Base-by-base conservation (phyloP, 1,284 basidiomycete species). In the Heterobasidion occidentale region DNA sequence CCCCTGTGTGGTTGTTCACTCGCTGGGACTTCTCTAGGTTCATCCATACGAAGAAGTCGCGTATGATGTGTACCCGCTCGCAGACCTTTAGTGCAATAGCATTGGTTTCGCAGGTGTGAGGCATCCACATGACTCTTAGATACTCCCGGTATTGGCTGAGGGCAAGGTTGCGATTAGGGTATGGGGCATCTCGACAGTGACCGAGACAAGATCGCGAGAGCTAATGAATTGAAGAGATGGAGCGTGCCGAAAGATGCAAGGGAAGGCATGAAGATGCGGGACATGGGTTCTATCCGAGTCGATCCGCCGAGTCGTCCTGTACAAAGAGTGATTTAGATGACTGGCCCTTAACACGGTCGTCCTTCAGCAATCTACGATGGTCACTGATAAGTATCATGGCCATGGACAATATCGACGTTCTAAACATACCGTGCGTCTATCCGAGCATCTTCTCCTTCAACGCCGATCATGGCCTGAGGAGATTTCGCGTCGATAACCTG, bases 401-500 rank as follows among this genome's bases (percentile, higher is more conserved):
- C 11, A 27, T 33, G 38, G 20, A 50, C 53, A 45, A 55, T 20
- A 52, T 48, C 50, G 36, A 50, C 45, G 36, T 51, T 27, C 46
- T 17, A 46, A 33, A 73, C 85, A 53, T 56, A 93, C 93, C 92
- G 79, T 48, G 87, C 78, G 71, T 98, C 93, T 51, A 94, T 77
- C 36, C 95, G 77, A 0, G 89, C 84, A 68, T 98, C 96, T 61
- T 96, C 94, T 33, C 91, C 90, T 70, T 98, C 93, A 0, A 97
- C 86, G 1, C 86, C 84, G 2, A 98, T 71, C 47, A 90, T 83
- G 3, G 93, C 84, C 64, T 93, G 84, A 0, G 96, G 90, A 20
- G 87, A 94, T 73, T 97, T 97, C 7, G 95, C 95, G 46, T 96
- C 90, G 61, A 98, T 78, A 33, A 98, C 90, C 94, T 97, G 64